Evolutionary conservation across 257 asterid species (phyloP), one percentile per base, ranked within the genome.

Genomic region (Scutellaria galericulata): DNA sequence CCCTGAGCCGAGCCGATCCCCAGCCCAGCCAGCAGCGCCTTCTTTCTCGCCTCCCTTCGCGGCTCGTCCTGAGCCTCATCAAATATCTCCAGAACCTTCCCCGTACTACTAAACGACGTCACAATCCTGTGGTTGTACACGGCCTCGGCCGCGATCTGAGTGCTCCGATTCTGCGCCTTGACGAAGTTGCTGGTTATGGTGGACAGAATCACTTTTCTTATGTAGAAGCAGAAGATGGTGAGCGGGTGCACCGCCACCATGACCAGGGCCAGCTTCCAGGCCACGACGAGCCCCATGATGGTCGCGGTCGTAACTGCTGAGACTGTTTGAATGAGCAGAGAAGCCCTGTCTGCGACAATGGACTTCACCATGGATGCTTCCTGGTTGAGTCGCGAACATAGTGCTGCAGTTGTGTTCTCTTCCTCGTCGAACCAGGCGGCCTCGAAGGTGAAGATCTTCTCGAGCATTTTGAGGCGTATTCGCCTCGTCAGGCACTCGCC

Each of bases 1-100:
- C 97, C 95, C 15, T 92, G 97, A 54, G 97, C 97, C 22, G 96
- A 92, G n/a, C 96, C 97, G 9, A 92, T 92, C 6, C 96, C 97
- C 1, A 85, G 70, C 24, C 96, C 96, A 0, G 97, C 97, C 1
- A 91, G 82, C 86, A 88, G 88, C 7, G 97, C 80, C 63, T 91
- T 91, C 84, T 83, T 89, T 12, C 79, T 78, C 3, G 91, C 97
- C 82, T 88, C 93, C 73, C 74, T 89, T 71, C 97, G 83, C 31
- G 95, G 89, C 83, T 86, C 90, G 24, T 91, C 96, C 58, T 91
- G 96, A 62, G 96, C 93, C 56, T 78, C 81, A 35, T 91, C 90
- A 9, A 91, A 91, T 1, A 91, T 85, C 77, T 68, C 66, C 7
- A 91, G 92, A 62, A 91, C 92, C 70, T 89, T 88, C 7, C 50